Percentiles rank a stretch among this genome's conserved stretches.
Evolutionary conservation across 352 stramenopile species (phyloP).

Genomic region (Discostella stelligera): DNA sequence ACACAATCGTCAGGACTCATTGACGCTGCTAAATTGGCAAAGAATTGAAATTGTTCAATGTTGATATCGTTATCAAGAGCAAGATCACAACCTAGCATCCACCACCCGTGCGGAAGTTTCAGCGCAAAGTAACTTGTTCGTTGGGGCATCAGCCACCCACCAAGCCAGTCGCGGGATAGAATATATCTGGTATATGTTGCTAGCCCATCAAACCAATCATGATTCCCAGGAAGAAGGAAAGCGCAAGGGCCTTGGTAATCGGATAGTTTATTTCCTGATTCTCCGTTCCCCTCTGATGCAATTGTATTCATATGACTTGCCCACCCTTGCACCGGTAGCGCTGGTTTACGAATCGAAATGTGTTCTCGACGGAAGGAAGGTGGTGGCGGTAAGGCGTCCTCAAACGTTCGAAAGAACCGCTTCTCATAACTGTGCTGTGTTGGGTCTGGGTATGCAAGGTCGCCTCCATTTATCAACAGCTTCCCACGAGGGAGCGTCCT

Average conservation of each 20-base stretch:
- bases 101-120: constrained; percentile 89
- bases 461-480: constrained; percentile 88
- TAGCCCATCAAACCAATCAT: constrained; percentile 92
- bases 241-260: constrained; percentile 28
- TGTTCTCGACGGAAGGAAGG: constrained; percentile 84
- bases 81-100: constrained; percentile 89
- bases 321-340: constrained; percentile 68
- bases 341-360: constrained; percentile 87
- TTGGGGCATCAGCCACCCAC: constrained; percentile 90
- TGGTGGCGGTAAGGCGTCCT: constrained; percentile 91
- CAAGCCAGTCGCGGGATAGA: constrained; percentile 89
- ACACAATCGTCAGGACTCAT: constrained; percentile 86
- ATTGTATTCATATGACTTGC: constrained; percentile 10
- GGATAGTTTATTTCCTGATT: constrained; percentile 13
- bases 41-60: constrained; percentile 90
- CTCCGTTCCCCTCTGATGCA: constrained; percentile 12
- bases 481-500: constrained; percentile 85
- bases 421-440: constrained; percentile 88
- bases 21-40: constrained; percentile 85
- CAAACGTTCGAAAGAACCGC: constrained; percentile 89
- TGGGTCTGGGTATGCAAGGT: constrained; percentile 90
- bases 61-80: constrained; percentile 91
- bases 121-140: constrained; percentile 90
- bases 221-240: constrained; percentile 83
- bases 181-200: constrained; percentile 90